Evolutionary conservation across 345 rosid genomes (phyloP), one percentile per base, ranked within the genome.

Genomic region (Camelina neglecta): DNA sequence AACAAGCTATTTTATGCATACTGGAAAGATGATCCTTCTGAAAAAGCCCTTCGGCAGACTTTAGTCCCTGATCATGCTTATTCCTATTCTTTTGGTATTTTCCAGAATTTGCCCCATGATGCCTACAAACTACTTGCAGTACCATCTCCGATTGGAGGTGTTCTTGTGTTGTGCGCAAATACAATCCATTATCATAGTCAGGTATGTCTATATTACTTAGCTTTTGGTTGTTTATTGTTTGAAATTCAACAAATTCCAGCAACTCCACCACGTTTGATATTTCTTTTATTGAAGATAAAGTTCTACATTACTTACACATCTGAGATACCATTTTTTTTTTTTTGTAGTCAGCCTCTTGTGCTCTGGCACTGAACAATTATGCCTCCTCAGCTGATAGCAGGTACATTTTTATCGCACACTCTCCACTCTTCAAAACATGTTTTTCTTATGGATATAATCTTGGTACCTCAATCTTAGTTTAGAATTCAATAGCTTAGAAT

Each of bases 101-200:
- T 76, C 71, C 90, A 95, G 99, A 87, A 90, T 85, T 92, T 95
- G n/a, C 97, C 97, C 11, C 92, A 90, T 66, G 99, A 95, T 85
- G 91, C 97, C 60, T 95, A 90, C 85, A 90, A 95, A 86, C 86
- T 95, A 75, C 93, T 90, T 73, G 93, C 99, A 12, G 97, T 90
- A 79, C 99, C 98, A 65, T 89, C 97, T 7, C 99, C 98, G 66
- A 88, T 92, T 57, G 98, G 99, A 29, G 99, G 99, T 65, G 96
- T 95, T 81, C 88, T 92, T 78, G 98, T 95, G 69, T 79, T 92
- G 73, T 75, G 96, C 81, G 86, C 96, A 61, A 92, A 92, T 75
- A 84, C 87, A 60, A 86, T 95, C 72, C 97, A 92, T 78, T 95
- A 92, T 84, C 93, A 92, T 71, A 92, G 93, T 84, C 97, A 92